Percentiles rank a stretch among this genome's conserved stretches.
Conservation (phyloP, 2,329 filamentous ascomycete genomes). For the Trichoderma arundinaceum region DNA sequence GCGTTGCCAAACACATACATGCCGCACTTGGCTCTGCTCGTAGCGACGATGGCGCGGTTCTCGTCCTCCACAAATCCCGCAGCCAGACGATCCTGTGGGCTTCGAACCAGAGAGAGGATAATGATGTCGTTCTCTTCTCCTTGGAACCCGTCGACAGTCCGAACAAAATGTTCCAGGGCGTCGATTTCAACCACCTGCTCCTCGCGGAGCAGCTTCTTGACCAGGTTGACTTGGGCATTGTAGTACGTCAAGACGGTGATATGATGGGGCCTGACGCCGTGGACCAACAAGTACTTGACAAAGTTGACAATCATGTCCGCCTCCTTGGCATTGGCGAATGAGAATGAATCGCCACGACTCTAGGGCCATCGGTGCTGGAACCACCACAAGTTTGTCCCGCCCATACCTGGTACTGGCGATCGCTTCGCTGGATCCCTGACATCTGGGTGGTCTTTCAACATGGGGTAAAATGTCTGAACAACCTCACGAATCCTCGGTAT, state of each 20-base stretch:
- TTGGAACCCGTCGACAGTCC: conserved; percentile 88
- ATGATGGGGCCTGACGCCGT: conserved; percentile 61
- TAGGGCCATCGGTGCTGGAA: conserved; percentile 66
- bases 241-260: conserved; percentile 90
- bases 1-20: conserved; percentile 87
- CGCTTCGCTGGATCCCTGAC: conserved; percentile 45
- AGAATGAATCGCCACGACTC: conserved; percentile 66
- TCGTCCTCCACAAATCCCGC: conserved; percentile 76
- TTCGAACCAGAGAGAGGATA: conserved; percentile 79
- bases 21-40: conserved; percentile 74
- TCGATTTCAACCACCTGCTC: conserved; percentile 36
- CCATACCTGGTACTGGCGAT: conserved; percentile 55
- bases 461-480: conserved; percentile 55
- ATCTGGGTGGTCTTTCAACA: conserved; percentile 51
- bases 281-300: conserved; percentile 72
- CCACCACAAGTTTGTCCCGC: conserved; percentile 47
- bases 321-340: conserved; percentile 68
- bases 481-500: conserved; percentile 52
- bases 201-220: conserved; percentile 57
- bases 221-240: conserved; percentile 75
- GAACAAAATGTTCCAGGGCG: conserved; percentile 61
- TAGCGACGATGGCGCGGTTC: conserved; percentile 63
- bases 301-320: conserved; percentile 78
- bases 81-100: conserved; percentile 53
- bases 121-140: conserved; percentile 89